Evolutionary conservation across 768 basidiomycete genomes (phyloP), one percentile per base, ranked within the genome.

Genomic region (Mycena venus): DNA sequence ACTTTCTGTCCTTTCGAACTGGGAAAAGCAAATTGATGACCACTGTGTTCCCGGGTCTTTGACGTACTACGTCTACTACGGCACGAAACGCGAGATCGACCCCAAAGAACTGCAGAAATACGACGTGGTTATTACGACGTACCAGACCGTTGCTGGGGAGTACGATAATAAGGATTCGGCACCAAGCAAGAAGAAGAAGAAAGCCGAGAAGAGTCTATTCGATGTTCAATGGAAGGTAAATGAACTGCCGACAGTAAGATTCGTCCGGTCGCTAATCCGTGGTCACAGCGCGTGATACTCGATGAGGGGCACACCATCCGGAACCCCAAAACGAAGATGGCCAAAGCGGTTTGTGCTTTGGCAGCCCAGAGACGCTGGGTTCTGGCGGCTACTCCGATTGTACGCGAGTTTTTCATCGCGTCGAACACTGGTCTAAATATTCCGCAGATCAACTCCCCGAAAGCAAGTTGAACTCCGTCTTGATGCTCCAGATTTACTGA

Each of bases 221-320:
- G 86, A 86, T 11, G 88, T 96, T 29, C 85, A 88, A 42, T 98
- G 97, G 97, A 96, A 96, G 91, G 95, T 92, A 56, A 27, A 14
- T 44, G 1, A 36, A 27, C 23, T 2, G 12, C 9, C 23, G n/a
- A 19, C 34, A 5, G 47, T 9, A 51, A 31, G 27, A 12, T 7
- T 27, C 40, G 15, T 21, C 27, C 53, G 2, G 65, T 27, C 7
- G 44, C 55, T 21, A 2, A 66, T 58, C 44, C 15, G 32, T 36
- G 42, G 11, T 40, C 70, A 55, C 47, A 94, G 92, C 87, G 97
- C 70, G 81, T 97, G 49, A 90, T 98, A 25, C 85, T 97, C 6
- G 97, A 98, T 76, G 97, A 98, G 83, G 97, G 95, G 0, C 97
- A 98, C 79, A 92, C 80, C 29, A 93, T 98, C 74, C 91, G 96